Evolutionary conservation across 1,284 basidiomycete species (phyloP).

Genomic region (Pholiota adiposa): DNA sequence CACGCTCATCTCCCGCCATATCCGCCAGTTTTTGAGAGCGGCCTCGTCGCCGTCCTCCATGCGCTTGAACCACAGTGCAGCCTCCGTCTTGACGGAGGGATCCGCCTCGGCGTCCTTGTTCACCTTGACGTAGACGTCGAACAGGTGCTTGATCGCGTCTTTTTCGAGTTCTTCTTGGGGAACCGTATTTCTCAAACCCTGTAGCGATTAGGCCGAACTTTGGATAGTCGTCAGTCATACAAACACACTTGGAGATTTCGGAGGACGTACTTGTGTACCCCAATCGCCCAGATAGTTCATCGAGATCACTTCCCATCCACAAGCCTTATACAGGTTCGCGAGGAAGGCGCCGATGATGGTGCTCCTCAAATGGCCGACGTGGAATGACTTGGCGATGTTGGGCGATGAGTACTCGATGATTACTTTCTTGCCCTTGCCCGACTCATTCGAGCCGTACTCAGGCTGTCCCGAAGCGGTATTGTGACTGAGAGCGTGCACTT

Average conservation of each 20-base stretch:
- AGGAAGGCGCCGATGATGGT: slow-evolving; percentile 98
- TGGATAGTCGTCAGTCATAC: not conserved
- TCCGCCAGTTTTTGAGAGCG: slow-evolving; percentile 87
- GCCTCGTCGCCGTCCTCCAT: slow-evolving; percentile 94
- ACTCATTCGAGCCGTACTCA: slow-evolving; percentile 76
- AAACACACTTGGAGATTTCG: not conserved
- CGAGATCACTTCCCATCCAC: slow-evolving; percentile 90
- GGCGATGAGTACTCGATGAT: slow-evolving; percentile 93
- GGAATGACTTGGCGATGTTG: slow-evolving; percentile 99
- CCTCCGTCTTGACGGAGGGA: slow-evolving; percentile 79
- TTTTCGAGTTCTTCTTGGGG: slow-evolving; percentile 78
- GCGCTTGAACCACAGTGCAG: slow-evolving; percentile 90
- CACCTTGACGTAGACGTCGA: slow-evolving; percentile 94
- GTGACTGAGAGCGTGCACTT: slow-evolving; percentile 81
- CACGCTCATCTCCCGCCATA: slow-evolving; percentile 93
- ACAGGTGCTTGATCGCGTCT: slow-evolving; percentile 95
- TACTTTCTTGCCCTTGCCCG: slow-evolving; percentile 82
- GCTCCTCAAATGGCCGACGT: slow-evolving; percentile 95
- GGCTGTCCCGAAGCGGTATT: slow-evolving; percentile 53
- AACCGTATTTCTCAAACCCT: slow-evolving; percentile 93
- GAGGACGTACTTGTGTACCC: slow-evolving; percentile 80
- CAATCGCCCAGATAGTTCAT: slow-evolving; percentile 97
- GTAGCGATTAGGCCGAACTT: slow-evolving; percentile 89
- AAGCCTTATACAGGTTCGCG: slow-evolving; percentile 89
- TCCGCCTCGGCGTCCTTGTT: slow-evolving; percentile 84